Evolutionary conservation across 2,329 filamentous ascomycete species (phyloP), one percentile per base, ranked within the genome.

Genomic region (Lasiodiplodia theobromae): DNA sequence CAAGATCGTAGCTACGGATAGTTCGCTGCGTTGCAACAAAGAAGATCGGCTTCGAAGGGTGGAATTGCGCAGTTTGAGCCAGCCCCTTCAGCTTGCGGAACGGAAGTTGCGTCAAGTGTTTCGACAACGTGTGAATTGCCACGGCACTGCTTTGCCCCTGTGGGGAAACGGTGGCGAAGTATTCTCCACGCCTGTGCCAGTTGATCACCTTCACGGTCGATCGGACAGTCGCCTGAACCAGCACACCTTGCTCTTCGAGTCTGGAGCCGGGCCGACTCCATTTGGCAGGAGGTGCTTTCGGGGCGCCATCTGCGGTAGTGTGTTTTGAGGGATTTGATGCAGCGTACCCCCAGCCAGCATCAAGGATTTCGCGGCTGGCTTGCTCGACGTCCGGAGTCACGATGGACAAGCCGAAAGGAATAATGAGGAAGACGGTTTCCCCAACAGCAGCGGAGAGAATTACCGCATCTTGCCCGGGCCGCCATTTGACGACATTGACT

Each of bases 11-110:
- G 76, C 92, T 92, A 68, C 96, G 92, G 76, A 99, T 94, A 69
- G 92, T 91, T 74, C 95, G 92, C 80, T 97, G 94, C 12, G 96
- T 98, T 3, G 96, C 96, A 67, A 99, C 93, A 77, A 98, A 98
- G 83, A 99, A 94, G 62, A 97, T 89, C 0, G 96, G 94, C 73
- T 94, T 91, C 51, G 91, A 92, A 2, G 96, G 96, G 80, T 99
- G 96, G 86, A 99, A 99, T 73, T 94, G 93, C 4, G 94, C 94
- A 1, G 92, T 91, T 81, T 98, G 95, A 1, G 94, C 93, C 58
- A 93, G 89, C 69, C 89, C 89, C 75, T 89, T 89, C 71, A 91
- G 80, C 69, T 88, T 87, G 70, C 93, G 91, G 88, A 99, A 98
- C 31, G 96, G 96, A 72, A 96, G 90, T 80, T 99, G 96, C 2